Percentiles rank a stretch among this genome's conserved stretches.
Conservation (phyloP, 306 rosid species). For the Dalbergia cochinchinensis region DNA sequence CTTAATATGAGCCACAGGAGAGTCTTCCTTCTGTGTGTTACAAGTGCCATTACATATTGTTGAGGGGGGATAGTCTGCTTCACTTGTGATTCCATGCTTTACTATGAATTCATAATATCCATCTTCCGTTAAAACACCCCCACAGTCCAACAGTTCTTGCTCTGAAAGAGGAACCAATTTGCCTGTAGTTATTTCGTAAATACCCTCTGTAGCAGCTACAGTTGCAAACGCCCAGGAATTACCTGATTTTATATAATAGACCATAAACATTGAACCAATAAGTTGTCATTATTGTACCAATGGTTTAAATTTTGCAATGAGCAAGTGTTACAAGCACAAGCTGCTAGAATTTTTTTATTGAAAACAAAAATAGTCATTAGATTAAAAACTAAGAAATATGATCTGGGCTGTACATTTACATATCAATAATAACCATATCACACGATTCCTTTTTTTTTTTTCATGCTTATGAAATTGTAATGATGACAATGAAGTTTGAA, state of each 20-base stretch:
- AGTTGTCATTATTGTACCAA: no score
- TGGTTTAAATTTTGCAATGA: no score
- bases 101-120: not conserved
- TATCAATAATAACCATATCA: no score
- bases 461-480: no score
- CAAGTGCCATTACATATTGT: not conserved
- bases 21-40: not conserved
- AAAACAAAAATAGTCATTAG: no score
- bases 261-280: no score
- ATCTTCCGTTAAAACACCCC: not conserved
- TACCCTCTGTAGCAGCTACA: slow-evolving; percentile 10
- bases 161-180: slow-evolving; percentile 9
- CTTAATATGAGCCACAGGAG: not conserved
- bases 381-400: no score
- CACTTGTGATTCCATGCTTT: not conserved
- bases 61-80: not conserved
- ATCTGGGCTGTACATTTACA: no score
- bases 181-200: slow-evolving; percentile 23
- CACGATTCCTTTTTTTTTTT: no score
- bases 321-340: no score
- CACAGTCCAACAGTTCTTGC: not conserved
- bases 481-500: no score
- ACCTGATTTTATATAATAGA: not conserved
- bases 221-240: slow-evolving; percentile 8
- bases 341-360: no score